These are phyloP conservation scores for Thelephora terrestris DNA, from an alignment of 1,284 basidiomycete genomes.

Conservation along the genomic window DNA sequence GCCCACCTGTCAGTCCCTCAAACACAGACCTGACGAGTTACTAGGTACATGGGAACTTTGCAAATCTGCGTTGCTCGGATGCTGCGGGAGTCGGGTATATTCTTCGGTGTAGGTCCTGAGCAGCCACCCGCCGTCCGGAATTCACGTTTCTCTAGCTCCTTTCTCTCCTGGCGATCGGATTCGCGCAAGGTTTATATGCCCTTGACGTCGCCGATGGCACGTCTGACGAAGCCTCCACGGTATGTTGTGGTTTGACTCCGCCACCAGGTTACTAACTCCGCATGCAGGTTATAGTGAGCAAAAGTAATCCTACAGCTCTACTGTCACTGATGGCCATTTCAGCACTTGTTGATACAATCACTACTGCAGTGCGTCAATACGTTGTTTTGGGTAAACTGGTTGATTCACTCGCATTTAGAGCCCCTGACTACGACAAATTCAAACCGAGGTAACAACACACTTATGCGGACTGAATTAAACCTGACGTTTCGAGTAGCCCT, in stretches of 20 bases:
- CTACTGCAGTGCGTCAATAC: conserved; percentile 54
- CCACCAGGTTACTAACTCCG: neutral
- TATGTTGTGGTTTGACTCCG: conserved; percentile 18
- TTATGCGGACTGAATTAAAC: conserved; percentile 2
- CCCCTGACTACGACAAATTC: conserved; percentile 74
- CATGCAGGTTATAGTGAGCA: neutral
- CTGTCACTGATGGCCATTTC: conserved; percentile 40
- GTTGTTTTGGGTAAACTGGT: neutral
- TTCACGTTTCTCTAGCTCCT: conserved; percentile 41
- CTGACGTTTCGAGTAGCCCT: conserved; percentile 30
- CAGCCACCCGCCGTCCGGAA: conserved; percentile 2
- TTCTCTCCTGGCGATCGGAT: conserved; percentile 75
- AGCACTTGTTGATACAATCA: conserved; percentile 66
- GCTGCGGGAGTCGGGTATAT: conserved; percentile 89
- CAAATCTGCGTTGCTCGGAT: conserved; percentile 83
- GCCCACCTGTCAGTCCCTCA: conserved; percentile 10
- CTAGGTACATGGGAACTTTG: conserved; percentile 72
- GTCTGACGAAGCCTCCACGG: conserved; percentile 41
- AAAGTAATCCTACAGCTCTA: neutral
- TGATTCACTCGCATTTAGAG: conserved; percentile 28
- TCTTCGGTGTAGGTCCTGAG: conserved; percentile 58
- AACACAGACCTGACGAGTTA: neutral
- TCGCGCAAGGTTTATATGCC: conserved; percentile 80
- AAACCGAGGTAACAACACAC: conserved; percentile 30
- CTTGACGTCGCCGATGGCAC: conserved; percentile 86